Percentiles rank a stretch among this genome's conserved stretches.
These are phyloP conservation scores for Moniliophthora roreri DNA, from an alignment of 1,284 basidiomycete genomes.

Conservation along the genomic window DNA sequence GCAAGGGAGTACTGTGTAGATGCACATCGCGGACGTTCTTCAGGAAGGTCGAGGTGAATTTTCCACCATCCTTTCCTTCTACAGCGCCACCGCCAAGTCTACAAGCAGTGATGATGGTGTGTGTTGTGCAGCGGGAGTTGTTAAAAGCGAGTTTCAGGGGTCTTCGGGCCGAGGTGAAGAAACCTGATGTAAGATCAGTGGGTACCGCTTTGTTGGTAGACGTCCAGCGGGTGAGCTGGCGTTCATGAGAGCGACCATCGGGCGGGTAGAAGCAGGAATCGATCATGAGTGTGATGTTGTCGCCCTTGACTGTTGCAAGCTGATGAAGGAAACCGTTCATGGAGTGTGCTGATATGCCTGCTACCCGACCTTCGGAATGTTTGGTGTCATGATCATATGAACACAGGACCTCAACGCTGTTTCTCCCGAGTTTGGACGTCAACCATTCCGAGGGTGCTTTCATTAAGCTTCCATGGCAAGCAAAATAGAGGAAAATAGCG, in stretches of 20 bases:
- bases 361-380: slow-evolving; percentile 42
- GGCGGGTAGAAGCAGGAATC: slow-evolving; percentile 61
- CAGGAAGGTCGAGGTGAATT: slow-evolving; percentile 55
- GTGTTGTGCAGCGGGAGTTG: slow-evolving; percentile 37
- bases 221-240: slow-evolving; percentile 53
- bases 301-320: slow-evolving; percentile 53
- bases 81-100: slow-evolving; percentile 48
- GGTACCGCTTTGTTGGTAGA: slow-evolving; percentile 47
- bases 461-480: slow-evolving; percentile 62
- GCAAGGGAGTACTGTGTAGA: slow-evolving; percentile 52
- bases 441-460: slow-evolving; percentile 58
- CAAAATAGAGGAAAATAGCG: slow-evolving; percentile 65
- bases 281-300: slow-evolving; percentile 66
- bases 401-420: slow-evolving; percentile 57
- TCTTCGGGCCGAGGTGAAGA: slow-evolving; percentile 44
- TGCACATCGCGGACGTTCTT: slow-evolving; percentile 41
- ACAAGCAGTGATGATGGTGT: slow-evolving; percentile 58
- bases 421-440: slow-evolving; percentile 30
- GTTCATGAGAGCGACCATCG: slow-evolving; percentile 37
- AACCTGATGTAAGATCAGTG: slow-evolving; percentile 50
- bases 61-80: slow-evolving; percentile 61
- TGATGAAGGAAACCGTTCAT: slow-evolving; percentile 57
- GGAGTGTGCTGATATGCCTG: slow-evolving; percentile 66
- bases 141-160: slow-evolving; percentile 47
- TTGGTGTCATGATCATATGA: slow-evolving; percentile 62